These are phyloP conservation scores for Anisodus acutangulus DNA, from an alignment of 257 asterid genomes.

Conservation along the genomic window DNA sequence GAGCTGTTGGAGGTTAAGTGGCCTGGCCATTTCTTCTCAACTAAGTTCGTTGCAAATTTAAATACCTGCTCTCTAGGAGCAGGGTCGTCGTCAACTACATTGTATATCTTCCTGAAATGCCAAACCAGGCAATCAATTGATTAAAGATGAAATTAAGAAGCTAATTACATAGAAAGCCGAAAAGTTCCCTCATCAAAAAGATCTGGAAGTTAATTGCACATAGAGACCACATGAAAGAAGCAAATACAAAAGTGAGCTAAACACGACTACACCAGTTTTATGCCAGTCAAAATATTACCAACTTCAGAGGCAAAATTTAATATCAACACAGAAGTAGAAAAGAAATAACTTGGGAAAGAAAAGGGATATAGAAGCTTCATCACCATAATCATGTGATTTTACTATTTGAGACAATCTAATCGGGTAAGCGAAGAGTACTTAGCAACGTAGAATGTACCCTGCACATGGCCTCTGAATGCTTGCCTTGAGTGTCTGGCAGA, in stretches of 20 bases:
- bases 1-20: constrained; percentile 29
- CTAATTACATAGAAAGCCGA: not conserved
- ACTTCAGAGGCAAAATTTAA: not conserved
- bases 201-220: not conserved
- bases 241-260: too few species aligned
- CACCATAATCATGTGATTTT: not conserved
- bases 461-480: constrained; percentile 60
- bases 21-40: constrained; percentile 62
- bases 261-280: not conserved
- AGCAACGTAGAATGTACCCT: constrained; percentile 45
- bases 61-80: constrained; percentile 79
- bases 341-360: not conserved
- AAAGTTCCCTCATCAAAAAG: not conserved
- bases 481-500: constrained; percentile 84
- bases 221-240: not conserved
- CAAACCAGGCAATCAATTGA: constrained; percentile 15
- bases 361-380: not conserved
- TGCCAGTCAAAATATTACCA: not conserved
- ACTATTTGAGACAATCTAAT: not conserved
- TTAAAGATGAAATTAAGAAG: not conserved
- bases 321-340: not conserved
- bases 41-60: constrained; percentile 60
- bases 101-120: constrained; percentile 63
- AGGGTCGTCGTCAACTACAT: constrained; percentile 86
- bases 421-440: not conserved